Evolutionary conservation across 2,329 filamentous ascomycete genomes (phyloP).

Genomic region (Pseudodiploospora longispora): DNA sequence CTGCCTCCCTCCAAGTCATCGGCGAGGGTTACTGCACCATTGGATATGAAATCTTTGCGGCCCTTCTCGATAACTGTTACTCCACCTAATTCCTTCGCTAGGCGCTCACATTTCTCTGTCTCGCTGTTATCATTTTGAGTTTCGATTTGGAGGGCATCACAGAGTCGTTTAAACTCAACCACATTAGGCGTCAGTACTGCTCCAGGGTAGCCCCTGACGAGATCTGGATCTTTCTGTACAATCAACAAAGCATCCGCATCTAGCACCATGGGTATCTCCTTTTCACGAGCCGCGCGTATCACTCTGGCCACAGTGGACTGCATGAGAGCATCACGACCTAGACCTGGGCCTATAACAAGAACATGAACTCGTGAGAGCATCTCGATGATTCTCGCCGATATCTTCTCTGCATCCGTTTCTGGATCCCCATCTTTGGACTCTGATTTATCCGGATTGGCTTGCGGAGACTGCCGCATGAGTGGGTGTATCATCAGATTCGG

Average conservation of each 20-base stretch:
- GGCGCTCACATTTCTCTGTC: constrained; percentile 47
- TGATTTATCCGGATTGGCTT: constrained; percentile 34
- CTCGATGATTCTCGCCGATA: constrained; percentile 62
- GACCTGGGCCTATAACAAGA: constrained; percentile 83
- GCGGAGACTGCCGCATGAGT: constrained; percentile 69
- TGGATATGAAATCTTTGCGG: constrained; percentile 69
- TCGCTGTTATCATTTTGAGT: constrained; percentile 19
- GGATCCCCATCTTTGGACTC: constrained; percentile 18
- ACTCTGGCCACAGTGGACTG: constrained; percentile 76
- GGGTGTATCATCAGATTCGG: constrained; percentile 98
- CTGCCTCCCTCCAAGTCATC: constrained; percentile 72
- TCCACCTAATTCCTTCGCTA: constrained; percentile 72
- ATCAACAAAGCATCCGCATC: constrained; percentile 85
- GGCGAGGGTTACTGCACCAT: constrained; percentile 66
- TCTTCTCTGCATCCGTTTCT: constrained; percentile 48
- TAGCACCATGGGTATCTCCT: constrained; percentile 70
- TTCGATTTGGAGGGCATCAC: constrained; percentile 65
- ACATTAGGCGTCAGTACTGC: constrained; percentile 93
- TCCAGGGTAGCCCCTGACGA: constrained; percentile 72
- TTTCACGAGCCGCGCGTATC: constrained; percentile 66
- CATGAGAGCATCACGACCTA: constrained; percentile 85
- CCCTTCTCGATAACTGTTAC: constrained; percentile 93
- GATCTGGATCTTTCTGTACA: constrained; percentile 64
- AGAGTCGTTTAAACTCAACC: constrained; percentile 80
- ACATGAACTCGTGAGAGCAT: constrained; percentile 86